A percentile compares a stretch with the other conserved stretches of the same genome.
Evolutionary conservation across 2,329 filamentous ascomycete species (phyloP).

Genomic region (Beauveria brongniartii): DNA sequence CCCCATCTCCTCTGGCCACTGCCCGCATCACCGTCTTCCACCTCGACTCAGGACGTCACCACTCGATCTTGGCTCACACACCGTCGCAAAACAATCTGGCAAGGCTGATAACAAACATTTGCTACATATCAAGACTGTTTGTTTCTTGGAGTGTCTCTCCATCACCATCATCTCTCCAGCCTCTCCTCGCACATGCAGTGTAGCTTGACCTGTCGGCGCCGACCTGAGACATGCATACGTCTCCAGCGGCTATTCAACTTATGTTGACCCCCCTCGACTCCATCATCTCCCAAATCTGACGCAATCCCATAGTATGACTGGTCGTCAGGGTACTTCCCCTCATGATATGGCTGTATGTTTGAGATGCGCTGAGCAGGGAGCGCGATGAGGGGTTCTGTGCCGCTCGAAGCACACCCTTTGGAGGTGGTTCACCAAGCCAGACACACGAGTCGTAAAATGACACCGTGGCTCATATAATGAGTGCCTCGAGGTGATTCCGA

Average conservation of each 20-base stretch:
- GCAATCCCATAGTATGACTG: background rate
- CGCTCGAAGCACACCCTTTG: too few relatives aligned
- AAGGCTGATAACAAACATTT: background rate
- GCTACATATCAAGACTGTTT: too few relatives aligned
- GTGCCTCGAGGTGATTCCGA: background rate
- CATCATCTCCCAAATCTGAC: background rate
- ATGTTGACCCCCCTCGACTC: background rate
- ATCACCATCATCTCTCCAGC: too few relatives aligned
- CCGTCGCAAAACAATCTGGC: background rate
- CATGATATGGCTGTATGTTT: background rate
- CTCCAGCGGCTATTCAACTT: background rate
- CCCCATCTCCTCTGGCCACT: background rate
- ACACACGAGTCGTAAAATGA: background rate
- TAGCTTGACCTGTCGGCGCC: slow-evolving; percentile 3
- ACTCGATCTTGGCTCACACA: background rate
- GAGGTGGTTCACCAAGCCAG: too few relatives aligned
- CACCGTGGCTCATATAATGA: background rate
- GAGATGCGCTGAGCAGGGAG: background rate
- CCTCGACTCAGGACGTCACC: background rate
- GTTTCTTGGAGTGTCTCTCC: too few relatives aligned
- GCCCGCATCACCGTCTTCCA: background rate
- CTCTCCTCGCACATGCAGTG: background rate
- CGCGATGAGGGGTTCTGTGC: background rate
- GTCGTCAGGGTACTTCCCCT: background rate
- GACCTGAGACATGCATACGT: background rate